phyloP scores from a whole-genome alignment of 2,329 filamentous ascomycete species.

The Fusarium pseudocircinatum region DNA sequence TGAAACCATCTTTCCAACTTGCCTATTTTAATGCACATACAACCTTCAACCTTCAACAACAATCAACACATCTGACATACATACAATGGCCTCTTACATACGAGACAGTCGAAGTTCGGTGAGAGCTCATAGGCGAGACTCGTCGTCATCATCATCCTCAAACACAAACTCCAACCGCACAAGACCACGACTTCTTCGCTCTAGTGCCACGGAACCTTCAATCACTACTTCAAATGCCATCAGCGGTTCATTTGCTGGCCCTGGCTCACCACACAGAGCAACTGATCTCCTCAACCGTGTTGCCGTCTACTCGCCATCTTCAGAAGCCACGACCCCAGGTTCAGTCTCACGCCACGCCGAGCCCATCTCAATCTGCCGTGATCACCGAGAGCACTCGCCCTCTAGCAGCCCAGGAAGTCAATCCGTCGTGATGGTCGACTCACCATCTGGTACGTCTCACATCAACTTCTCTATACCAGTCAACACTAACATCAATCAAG shows the following conservation, averaged over 20 bases:
- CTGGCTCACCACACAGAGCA: conserved; percentile 60
- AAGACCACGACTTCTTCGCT: conserved; percentile 64
- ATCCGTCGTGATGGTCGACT: conserved; percentile 39
- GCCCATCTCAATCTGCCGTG: conserved; percentile 38
- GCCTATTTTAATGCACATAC: conserved; percentile 15
- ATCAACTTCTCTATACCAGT: conserved; percentile 32
- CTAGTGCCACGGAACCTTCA: conserved; percentile 66
- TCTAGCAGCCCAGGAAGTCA: conserved; percentile 37
- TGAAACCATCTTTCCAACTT: conserved; percentile 19
- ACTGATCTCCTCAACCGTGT: conserved; percentile 65
- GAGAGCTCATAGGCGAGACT: conserved; percentile 42
- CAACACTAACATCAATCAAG: conserved; percentile 47
- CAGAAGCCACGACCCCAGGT: conserved; percentile 31
- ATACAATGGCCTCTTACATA: conserved; percentile 41
- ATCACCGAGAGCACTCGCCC: conserved; percentile 32
- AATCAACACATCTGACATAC: neutral
- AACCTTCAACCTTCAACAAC: neutral
- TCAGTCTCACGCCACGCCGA: conserved; percentile 34
- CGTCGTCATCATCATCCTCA: conserved; percentile 37
- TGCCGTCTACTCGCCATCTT: conserved; percentile 55
- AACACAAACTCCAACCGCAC: conserved; percentile 47
- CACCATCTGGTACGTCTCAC: conserved; percentile 40
- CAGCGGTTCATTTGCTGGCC: conserved; percentile 59
- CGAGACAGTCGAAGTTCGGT: conserved; percentile 40
- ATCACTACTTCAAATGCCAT: conserved; percentile 66